A percentile compares a stretch with the other conserved stretches of the same genome.
phyloP scores from a whole-genome alignment of 2,329 filamentous ascomycete genomes.

The Trichoderma sp. region DNA sequence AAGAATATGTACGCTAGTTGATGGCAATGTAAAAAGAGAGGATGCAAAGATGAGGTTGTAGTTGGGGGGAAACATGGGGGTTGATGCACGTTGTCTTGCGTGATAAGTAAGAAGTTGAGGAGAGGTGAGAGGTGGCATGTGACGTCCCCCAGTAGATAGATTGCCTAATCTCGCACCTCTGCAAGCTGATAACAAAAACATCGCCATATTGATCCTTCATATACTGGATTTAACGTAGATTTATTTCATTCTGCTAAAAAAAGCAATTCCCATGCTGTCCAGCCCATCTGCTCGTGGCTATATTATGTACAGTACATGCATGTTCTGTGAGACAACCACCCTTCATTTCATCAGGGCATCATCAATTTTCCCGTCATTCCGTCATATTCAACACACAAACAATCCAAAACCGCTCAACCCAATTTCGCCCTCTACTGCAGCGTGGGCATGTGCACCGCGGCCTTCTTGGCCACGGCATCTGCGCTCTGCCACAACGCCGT shows the following conservation, averaged over 20 bases:
- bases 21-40: not conserved
- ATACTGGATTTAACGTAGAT: not conserved
- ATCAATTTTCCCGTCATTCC: not conserved
- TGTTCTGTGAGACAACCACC: not conserved
- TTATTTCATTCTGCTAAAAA: not conserved
- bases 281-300: not conserved
- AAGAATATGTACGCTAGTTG: not conserved
- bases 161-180: not conserved
- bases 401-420: not conserved
- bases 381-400: not conserved
- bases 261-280: not conserved
- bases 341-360: not conserved
- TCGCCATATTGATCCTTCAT: not conserved
- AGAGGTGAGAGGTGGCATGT: not conserved
- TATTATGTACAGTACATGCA: constrained; percentile 1
- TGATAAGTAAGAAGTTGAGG: not conserved
- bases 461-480: constrained; percentile 82
- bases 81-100: not conserved
- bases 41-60: not conserved
- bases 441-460: constrained; percentile 82
- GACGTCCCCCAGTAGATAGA: not conserved
- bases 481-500: constrained; percentile 85
- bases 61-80: not conserved
- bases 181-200: not conserved
- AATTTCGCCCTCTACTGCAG: constrained; percentile 9